A percentile compares a stretch with the other conserved stretches of the same genome.
These are phyloP conservation scores for Syzygium malaccense DNA, from an alignment of 441 rosid species.

Conservation along the genomic window DNA sequence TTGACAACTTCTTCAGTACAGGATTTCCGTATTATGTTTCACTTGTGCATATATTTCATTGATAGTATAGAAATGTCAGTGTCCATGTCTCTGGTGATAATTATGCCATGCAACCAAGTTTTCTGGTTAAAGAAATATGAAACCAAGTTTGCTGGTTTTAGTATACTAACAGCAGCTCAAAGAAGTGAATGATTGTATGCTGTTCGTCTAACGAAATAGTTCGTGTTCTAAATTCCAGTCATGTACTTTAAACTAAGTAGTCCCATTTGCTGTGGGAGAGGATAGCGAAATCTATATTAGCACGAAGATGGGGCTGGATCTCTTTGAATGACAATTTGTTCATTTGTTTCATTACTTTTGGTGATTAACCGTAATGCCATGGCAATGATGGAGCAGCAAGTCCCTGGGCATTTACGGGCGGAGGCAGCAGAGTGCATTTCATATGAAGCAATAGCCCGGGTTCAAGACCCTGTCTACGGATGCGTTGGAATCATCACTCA, in stretches of 20 bases:
- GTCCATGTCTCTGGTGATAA: background rate
- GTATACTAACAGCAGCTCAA: background rate
- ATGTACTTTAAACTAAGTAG: background rate
- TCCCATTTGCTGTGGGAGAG: background rate
- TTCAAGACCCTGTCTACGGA: conserved; percentile 21
- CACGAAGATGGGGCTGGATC: background rate
- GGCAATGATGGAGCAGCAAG: conserved; percentile 4
- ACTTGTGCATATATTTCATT: background rate
- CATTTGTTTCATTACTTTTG: background rate
- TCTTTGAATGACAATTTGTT: background rate
- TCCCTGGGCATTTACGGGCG: conserved; percentile 9
- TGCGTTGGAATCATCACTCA: conserved; percentile 17
- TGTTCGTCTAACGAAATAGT: background rate
- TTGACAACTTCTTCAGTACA: background rate
- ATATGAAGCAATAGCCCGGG: conserved; percentile 11
- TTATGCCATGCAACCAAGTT: background rate
- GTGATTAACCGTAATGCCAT: background rate
- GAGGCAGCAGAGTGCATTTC: conserved; percentile 26
- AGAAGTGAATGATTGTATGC: background rate
- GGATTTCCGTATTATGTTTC: background rate
- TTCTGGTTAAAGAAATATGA: background rate
- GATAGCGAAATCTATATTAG: background rate
- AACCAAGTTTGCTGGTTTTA: background rate
- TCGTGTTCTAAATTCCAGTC: background rate
- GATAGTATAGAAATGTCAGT: background rate